Conservation (phyloP, 805 yeast species). For the Zygotorulaspora florentina region DNA sequence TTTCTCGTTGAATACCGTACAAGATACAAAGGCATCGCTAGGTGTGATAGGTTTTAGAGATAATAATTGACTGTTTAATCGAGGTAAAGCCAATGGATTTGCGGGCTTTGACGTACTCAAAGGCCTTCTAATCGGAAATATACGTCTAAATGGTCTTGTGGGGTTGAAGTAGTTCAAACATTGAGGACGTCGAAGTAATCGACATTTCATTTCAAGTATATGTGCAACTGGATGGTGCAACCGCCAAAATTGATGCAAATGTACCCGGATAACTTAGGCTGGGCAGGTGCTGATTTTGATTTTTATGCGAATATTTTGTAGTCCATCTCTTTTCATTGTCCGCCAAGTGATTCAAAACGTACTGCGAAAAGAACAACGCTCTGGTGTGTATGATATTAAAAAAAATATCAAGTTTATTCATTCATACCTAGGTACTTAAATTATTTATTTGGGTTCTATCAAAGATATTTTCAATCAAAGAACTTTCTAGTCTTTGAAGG, state of each 20-base stretch:
- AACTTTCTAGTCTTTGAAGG: conserved; percentile 82
- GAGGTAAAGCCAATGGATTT: conserved; percentile 5
- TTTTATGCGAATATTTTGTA: neutral
- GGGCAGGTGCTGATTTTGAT: neutral
- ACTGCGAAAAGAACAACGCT: no score
- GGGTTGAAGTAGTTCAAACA: neutral
- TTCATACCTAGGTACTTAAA: neutral
- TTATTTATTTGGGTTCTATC: neutral
- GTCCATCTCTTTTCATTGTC: no score
- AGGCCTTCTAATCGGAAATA: conserved; percentile 3
- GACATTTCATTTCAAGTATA: conserved; percentile 1
- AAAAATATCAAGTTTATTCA: neutral
- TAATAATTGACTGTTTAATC: conserved; percentile 15
- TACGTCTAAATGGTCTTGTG: neutral
- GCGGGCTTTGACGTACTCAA: conserved; percentile 1
- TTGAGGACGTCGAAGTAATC: conserved; percentile 8
- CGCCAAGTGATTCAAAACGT: no score
- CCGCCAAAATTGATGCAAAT: neutral
- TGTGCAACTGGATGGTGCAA: neutral
- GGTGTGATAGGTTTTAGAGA: conserved; percentile 39
- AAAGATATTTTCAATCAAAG: conserved; percentile 54
- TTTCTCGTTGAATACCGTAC: conserved; percentile 71
- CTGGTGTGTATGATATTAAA: neutral
- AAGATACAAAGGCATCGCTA: conserved; percentile 51
- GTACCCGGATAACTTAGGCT: neutral